Percentiles rank a stretch among this genome's conserved stretches.
Evolutionary conservation across 768 basidiomycete genomes (phyloP).

Genomic region (Coprinellus micaceus): DNA sequence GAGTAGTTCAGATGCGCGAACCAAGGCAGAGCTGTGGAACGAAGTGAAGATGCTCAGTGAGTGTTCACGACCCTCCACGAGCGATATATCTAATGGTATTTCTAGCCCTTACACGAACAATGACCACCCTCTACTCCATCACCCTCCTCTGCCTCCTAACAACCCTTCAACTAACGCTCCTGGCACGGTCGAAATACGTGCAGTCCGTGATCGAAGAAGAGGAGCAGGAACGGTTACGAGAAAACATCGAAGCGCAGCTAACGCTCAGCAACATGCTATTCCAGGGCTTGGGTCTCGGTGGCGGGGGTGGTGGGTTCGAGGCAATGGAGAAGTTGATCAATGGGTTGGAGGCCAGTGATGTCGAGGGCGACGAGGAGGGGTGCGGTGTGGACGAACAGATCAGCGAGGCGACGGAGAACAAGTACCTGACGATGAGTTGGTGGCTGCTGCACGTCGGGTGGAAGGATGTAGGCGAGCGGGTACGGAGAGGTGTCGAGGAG

Average conservation of each 20-base stretch:
- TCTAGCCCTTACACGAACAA: conserved; percentile 79
- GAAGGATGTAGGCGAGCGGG: conserved; percentile 19
- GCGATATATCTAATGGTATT: too few relatives aligned
- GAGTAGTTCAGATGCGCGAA: conserved; percentile 36
- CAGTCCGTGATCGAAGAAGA: conserved; percentile 60
- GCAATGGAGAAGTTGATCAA: conserved; percentile 11
- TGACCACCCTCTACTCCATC: conserved; percentile 83
- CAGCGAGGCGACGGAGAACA: conserved; percentile 61
- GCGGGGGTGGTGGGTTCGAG: conserved; percentile 22
- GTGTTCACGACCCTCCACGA: conserved; percentile 18
- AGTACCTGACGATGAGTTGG: conserved; percentile 19
- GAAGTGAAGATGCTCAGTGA: conserved; percentile 86
- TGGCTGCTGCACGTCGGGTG: conserved; percentile 19
- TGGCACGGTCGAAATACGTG: conserved; percentile 80
- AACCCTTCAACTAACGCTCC: conserved; percentile 77
- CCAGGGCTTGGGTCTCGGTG: conserved; percentile 10
- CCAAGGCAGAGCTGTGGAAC: conserved; percentile 86
- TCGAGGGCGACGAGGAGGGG: conserved; percentile 21
- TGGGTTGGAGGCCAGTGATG: conserved; percentile 15
- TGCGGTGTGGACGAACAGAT: conserved; percentile 22
- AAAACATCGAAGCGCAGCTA: conserved; percentile 39
- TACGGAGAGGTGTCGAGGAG: conserved; percentile 26
- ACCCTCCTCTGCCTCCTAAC: conserved; percentile 86
- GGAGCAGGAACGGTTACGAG: conserved; percentile 52
- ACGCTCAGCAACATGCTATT: conserved; percentile 36